Percentiles rank a stretch among this genome's conserved stretches.
Conservation (phyloP, 805 yeast species). For the Metschnikowia orientalis region DNA sequence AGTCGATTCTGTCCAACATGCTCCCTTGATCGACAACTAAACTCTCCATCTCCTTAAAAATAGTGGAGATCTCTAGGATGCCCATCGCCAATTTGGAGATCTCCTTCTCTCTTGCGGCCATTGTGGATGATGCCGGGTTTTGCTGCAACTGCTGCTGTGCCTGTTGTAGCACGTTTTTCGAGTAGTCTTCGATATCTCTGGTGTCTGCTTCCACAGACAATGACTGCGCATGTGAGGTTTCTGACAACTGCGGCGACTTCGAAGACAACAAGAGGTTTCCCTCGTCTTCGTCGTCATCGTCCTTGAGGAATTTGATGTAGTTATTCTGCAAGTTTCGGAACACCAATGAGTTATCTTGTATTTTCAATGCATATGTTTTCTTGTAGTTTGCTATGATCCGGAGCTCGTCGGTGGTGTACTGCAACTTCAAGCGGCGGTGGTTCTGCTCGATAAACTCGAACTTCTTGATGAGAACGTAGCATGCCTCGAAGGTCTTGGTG, state of each 20-base stretch:
- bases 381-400: slow-evolving; percentile 74
- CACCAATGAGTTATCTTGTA: slow-evolving; percentile 71
- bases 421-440: slow-evolving; percentile 39
- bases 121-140: slow-evolving; percentile 25
- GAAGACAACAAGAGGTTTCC: slow-evolving; percentile 3
- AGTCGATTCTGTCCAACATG: slow-evolving; percentile 87
- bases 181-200: slow-evolving; percentile 40
- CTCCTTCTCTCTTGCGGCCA: slow-evolving; percentile 80
- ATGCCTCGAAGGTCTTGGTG: slow-evolving; percentile 70
- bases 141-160: slow-evolving; percentile 32
- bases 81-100: slow-evolving; percentile 91
- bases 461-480: slow-evolving; percentile 71
- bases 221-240: slow-evolving; percentile 4
- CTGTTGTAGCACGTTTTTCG: slow-evolving; percentile 48
- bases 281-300: slow-evolving; percentile 63
- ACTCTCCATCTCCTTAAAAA: slow-evolving; percentile 88
- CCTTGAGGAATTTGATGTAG: slow-evolving; percentile 77
- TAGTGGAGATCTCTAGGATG: slow-evolving; percentile 86
- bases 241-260: slow-evolving; percentile 1
- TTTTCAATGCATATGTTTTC: slow-evolving; percentile 76
- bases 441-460: slow-evolving; percentile 43
- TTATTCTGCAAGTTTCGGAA: slow-evolving; percentile 87
- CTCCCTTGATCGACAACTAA: slow-evolving; percentile 96
- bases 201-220: slow-evolving; percentile 14
- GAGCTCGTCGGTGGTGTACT: slow-evolving; percentile 45